Conservation (phyloP, 768 basidiomycete genomes). For the Hortiboletus flavorubellus region DNA sequence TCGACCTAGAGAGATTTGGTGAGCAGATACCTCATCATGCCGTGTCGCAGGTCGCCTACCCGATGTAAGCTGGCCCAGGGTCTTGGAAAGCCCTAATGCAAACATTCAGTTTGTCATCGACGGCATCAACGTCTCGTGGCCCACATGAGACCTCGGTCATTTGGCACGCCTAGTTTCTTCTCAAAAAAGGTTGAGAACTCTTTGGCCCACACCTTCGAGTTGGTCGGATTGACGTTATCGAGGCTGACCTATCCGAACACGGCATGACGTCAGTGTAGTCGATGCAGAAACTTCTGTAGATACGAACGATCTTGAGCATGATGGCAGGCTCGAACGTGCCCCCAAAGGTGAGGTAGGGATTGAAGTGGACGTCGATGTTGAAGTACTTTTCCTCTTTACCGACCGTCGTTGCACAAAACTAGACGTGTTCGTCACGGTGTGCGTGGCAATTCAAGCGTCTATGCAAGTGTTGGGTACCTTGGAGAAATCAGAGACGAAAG, state of each 20-base stretch:
- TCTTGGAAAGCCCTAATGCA: conserved; percentile 24
- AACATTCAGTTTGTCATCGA: neutral
- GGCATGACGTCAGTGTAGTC: neutral
- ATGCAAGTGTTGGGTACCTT: conserved; percentile 36
- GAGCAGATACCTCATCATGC: neutral
- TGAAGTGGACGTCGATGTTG: conserved; percentile 51
- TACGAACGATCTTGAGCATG: conserved; percentile 55
- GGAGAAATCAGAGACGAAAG: conserved; percentile 50
- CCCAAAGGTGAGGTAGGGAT: conserved; percentile 56
- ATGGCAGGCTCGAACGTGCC: conserved; percentile 69
- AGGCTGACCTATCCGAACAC: conserved; percentile 47
- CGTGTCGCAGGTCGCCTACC: conserved; percentile 15
- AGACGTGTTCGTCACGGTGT: neutral
- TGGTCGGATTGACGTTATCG: conserved; percentile 46
- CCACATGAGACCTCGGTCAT: conserved; percentile 61
- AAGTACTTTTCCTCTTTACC: conserved; percentile 55
- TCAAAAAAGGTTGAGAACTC: conserved; percentile 53
- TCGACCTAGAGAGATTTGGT: conserved; percentile 2
- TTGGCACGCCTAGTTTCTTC: conserved; percentile 47
- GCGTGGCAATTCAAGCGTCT: neutral
- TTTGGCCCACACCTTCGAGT: conserved; percentile 53
- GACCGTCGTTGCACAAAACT: conserved; percentile 54
- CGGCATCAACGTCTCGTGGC: neutral
- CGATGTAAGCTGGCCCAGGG: conserved; percentile 23
- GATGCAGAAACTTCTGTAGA: neutral